Conservation (phyloP, 1,139 yeast species). For the Candida frijolesensis region DNA sequence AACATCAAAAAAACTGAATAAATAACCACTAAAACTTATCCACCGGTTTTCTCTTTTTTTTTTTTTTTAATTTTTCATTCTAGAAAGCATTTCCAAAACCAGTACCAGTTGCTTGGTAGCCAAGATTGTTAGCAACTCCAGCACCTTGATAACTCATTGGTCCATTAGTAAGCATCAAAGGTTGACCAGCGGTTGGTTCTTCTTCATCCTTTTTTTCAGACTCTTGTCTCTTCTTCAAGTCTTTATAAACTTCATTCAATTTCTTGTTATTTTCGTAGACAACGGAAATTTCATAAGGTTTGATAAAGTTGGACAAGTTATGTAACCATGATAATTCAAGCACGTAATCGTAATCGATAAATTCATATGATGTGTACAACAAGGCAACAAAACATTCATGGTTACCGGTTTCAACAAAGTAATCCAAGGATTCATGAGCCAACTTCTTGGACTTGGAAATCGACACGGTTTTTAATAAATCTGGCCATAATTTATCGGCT, state of each 20-base stretch:
- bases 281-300: constrained; percentile 87
- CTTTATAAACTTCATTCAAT: constrained; percentile 66
- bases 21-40: neutral
- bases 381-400: constrained; percentile 94
- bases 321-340: constrained; percentile 91
- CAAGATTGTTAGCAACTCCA: constrained; percentile 42
- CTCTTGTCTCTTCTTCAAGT: constrained; percentile 69
- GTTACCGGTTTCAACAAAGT: constrained; percentile 96
- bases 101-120: constrained; percentile 25
- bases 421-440: constrained; percentile 84
- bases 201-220: constrained; percentile 60
- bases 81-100: constrained; percentile 58
- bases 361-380: constrained; percentile 82
- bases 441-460: constrained; percentile 75
- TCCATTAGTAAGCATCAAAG: constrained; percentile 73
- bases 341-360: constrained; percentile 80
- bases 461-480: constrained; percentile 92
- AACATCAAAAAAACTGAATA: constrained; percentile 5
- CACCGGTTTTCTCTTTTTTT: neutral
- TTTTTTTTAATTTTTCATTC: constrained; percentile 2
- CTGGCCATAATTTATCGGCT: constrained; percentile 92
- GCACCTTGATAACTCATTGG: constrained; percentile 62
- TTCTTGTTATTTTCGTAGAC: constrained; percentile 75
- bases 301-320: constrained; percentile 72
- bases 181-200: constrained; percentile 43